Percentiles rank a stretch among this genome's conserved stretches.
Evolutionary conservation across 345 rosid species (phyloP).

Genomic region (Trapa bicornis): DNA sequence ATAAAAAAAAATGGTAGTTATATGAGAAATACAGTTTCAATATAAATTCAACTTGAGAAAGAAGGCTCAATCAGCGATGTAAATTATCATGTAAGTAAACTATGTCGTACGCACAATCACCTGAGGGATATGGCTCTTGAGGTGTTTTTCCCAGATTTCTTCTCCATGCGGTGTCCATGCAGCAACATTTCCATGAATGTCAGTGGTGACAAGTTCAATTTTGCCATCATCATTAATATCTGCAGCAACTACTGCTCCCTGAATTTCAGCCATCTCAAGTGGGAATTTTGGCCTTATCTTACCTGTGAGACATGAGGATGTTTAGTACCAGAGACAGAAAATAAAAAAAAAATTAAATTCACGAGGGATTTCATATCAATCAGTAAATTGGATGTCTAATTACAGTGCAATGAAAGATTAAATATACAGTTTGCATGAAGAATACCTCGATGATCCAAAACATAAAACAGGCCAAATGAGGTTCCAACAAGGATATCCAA

Average conservation of each 20-base stretch:
- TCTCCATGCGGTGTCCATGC: constrained; percentile 96
- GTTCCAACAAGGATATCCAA: constrained; percentile 97
- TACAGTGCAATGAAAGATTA: background rate
- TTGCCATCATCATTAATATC: constrained; percentile 99
- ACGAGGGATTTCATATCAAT: background rate
- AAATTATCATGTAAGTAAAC: background rate
- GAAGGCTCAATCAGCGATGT: background rate
- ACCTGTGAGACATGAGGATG: constrained; percentile 31
- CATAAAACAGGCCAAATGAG: constrained; percentile 90
- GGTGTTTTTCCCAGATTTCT: constrained; percentile 77
- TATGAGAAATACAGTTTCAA: background rate
- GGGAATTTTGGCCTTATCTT: constrained; percentile 76
- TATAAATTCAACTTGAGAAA: background rate
- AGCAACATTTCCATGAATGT: constrained; percentile 92
- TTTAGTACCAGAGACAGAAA: background rate
- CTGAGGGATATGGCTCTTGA: constrained; percentile 93
- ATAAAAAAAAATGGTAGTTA: background rate
- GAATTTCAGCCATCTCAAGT: constrained; percentile 98
- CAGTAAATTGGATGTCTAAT: background rate
- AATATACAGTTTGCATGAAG: background rate
- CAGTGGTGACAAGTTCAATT: constrained; percentile 89
- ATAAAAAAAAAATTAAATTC: background rate
- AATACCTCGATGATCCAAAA: constrained; percentile 89
- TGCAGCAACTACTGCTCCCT: constrained; percentile 91
- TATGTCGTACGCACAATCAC: constrained; percentile 21